phyloP scores from a whole-genome alignment of 805 yeast genomes.

The Saccharomycopsis javanensis region DNA sequence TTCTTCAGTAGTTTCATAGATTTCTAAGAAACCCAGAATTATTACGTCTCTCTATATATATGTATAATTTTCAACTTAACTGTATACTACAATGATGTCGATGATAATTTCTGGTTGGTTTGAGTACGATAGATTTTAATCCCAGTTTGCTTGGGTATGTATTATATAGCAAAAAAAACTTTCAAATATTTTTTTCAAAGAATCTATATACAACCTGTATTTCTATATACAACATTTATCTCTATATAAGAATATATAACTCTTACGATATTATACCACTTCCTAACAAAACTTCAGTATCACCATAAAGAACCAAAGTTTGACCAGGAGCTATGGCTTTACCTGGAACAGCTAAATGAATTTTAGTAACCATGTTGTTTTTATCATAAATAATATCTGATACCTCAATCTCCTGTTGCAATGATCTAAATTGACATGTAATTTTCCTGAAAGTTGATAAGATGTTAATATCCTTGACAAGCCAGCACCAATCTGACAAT shows the following conservation, averaged over 20 bases:
- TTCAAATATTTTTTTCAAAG: too few species aligned
- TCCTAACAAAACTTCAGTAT: constrained; percentile 55
- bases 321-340: constrained; percentile 91
- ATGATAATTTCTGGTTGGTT: too few species aligned
- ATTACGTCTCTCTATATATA: too few species aligned
- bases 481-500: constrained; percentile 44
- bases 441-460: constrained; percentile 23
- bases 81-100: too few species aligned
- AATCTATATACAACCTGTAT: neutral
- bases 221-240: neutral
- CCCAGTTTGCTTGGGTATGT: too few species aligned
- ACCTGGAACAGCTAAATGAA: constrained; percentile 37
- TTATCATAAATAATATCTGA: constrained; percentile 20
- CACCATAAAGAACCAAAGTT: constrained; percentile 61
- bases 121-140: too few species aligned
- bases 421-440: constrained; percentile 60
- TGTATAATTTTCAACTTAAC: too few species aligned
- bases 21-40: too few species aligned
- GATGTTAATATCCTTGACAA: constrained; percentile 22
- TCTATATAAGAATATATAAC: neutral
- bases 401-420: constrained; percentile 49
- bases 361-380: constrained; percentile 16
- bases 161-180: too few species aligned
- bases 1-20: too few species aligned
- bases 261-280: constrained; percentile 33